phyloP scores from a whole-genome alignment of 306 rosid species.

The Corylus heterophylla region DNA sequence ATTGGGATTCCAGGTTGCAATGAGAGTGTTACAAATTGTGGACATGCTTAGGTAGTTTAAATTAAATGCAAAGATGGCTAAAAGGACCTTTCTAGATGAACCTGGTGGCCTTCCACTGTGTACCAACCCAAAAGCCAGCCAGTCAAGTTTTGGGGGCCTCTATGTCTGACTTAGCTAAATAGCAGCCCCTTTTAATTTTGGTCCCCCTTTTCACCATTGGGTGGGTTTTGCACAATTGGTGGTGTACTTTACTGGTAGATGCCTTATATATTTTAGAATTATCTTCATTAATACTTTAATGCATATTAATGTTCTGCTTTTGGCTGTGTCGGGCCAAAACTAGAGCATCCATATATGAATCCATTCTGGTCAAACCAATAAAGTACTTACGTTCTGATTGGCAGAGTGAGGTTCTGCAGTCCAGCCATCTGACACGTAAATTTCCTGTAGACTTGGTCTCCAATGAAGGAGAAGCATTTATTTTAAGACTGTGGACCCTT shows the following conservation, averaged over 20 bases:
- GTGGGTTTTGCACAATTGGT: neutral
- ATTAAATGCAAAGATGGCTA: neutral
- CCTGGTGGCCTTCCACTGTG: neutral
- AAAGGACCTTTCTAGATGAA: neutral
- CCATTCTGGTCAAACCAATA: neutral
- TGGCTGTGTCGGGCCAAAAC: neutral
- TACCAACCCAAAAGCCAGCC: neutral
- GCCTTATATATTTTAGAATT: neutral
- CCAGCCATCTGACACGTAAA: neutral
- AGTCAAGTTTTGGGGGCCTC: neutral
- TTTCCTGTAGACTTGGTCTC: neutral
- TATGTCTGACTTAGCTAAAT: neutral
- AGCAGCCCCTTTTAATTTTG: neutral
- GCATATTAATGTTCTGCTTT: neutral
- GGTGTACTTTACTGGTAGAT: neutral
- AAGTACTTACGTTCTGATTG: neutral
- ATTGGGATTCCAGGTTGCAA: neutral
- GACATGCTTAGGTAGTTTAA: neutral
- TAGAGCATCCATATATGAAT: neutral
- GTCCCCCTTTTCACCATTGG: neutral
- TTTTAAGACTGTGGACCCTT: neutral
- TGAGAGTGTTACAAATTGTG: neutral
- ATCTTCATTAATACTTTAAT: neutral
- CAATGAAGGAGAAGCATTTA: neutral
- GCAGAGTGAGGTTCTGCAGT: neutral